Percentiles rank a stretch among this genome's conserved stretches.
phyloP scores from a whole-genome alignment of 1,139 yeast genomes.

The Taphrina confusa region DNA sequence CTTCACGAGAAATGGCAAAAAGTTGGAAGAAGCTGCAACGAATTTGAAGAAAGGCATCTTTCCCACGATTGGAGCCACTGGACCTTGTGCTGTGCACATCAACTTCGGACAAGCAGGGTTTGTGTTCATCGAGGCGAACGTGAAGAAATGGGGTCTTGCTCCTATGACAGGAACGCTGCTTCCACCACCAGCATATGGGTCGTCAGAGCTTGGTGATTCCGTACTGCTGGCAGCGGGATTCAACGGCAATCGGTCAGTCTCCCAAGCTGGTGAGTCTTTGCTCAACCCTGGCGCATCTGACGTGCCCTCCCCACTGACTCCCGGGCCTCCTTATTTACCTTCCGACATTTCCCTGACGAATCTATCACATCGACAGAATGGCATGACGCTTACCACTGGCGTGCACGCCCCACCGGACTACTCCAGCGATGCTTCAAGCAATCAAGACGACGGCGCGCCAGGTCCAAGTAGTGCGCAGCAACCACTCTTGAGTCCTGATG shows the following conservation, averaged over 20 bases:
- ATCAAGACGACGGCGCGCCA: conserved; percentile 19
- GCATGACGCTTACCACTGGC: neutral
- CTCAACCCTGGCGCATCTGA: neutral
- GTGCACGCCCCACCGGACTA: conserved; percentile 14
- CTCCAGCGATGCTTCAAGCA: conserved; percentile 18
- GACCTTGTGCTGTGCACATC: conserved; percentile 72
- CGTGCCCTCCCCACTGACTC: neutral
- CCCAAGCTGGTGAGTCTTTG: neutral
- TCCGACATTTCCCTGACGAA: conserved; percentile 27
- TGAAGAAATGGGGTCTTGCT: conserved; percentile 88
- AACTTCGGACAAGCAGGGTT: conserved; percentile 90
- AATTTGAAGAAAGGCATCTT: conserved; percentile 68
- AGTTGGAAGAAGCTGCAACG: conserved; percentile 76
- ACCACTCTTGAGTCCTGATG: conserved; percentile 3
- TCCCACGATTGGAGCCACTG: conserved; percentile 85
- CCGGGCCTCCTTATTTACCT: conserved; percentile 7
- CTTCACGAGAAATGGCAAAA: conserved; percentile 87
- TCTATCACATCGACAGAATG: conserved; percentile 19
- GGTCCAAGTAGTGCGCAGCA: conserved; percentile 15
- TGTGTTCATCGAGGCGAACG: conserved; percentile 94
- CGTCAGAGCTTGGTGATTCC: conserved; percentile 19
- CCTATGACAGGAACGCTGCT: conserved; percentile 70
- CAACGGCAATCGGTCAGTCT: conserved; percentile 1
- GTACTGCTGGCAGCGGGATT: conserved; percentile 32
- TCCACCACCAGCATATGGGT: conserved; percentile 71